Base-by-base conservation (phyloP, 1,139 yeast genomes). In the Blastobotrys arbuscula region DNA sequence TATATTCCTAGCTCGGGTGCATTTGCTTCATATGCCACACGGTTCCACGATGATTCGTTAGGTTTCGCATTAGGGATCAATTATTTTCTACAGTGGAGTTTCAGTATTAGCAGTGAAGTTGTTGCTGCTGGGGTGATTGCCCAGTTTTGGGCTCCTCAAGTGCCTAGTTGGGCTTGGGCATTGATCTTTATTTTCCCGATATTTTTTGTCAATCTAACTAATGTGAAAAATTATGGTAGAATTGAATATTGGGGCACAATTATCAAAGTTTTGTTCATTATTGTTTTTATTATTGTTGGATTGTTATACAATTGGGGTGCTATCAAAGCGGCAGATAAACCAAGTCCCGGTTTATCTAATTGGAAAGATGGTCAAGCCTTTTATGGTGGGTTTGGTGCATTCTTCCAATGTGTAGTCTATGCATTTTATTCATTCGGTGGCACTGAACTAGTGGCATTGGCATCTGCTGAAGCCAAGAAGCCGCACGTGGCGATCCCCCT, bases 1-100 rank as follows among this genome's bases (percentile, higher is more conserved):
- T 81, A 76, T 76, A 52, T 87, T 79, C 61, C 83, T 79, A 47
- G 77, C 84, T 9, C 72, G 79, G 54, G 90, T 20, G 89, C n/a
- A 77, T 81, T 65, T 85, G 88, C 18, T 79, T 84, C 63, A 86
- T 88, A 55, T 42, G 60, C 51, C 6, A 47, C 52, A 20, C 51
- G 60, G 12, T 54, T 57, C 31, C 50, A 50, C 13, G 57, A 54
- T 21, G 57, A 54, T 12, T 53, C 50, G 28, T 51, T 55, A 21
- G 55, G 53, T 3, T 54, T 54, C 42, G 58, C 57, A 8, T 48
- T 54, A 3, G 58, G 58, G 18, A 48, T 53, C 46, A 56, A 54
- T 48, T 56, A 53, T 30, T 56, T 50, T 39, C 35, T 56, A 26
- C 57, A 52, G 37, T 56, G 59, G 57, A 57, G 80, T 75, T 61